Evolutionary conservation across 805 yeast species (phyloP), one percentile per base, ranked within the genome.

Genomic region (Lipomyces japonicus): DNA sequence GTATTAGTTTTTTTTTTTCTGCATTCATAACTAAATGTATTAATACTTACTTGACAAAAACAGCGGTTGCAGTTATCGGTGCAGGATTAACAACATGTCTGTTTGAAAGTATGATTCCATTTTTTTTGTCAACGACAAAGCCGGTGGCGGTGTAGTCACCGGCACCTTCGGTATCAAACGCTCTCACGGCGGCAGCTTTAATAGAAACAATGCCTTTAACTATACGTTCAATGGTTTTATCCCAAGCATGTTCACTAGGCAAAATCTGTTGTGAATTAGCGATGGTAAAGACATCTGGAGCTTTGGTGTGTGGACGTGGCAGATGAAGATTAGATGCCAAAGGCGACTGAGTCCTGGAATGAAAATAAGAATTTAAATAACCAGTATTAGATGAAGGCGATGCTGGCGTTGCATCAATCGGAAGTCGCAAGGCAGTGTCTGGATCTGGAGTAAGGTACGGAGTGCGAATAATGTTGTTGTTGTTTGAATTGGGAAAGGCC

Each of bases 81-180:
- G 58, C 55, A 7, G 57, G 56, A 34, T 36, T 47, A 16, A 54
- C 57, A 24, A 54, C 58, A 30, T 54, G 58, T 12, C 58, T 26
- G 46, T 54, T 54, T n/a, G 58, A 54, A 22, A 54, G 42, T 24
- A 54, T 40, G 28, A 54, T 54, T 2, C 58, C 58, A 10, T 52
- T 45, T 26, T 44, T 19, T 43, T 54, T 54, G 35, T 54, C 58
- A 28, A 54, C 57, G 24, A 54, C 57, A 35, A 54, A 54, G 14
- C 58, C 58, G 3, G 58, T 54, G 31, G 58, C 58, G 25, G 58
- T 54, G 42, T 54, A 54, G 40, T 51, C 50, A 24, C 58, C 58
- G 3, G 57, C 39, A 19, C 46, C 34, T 35, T 54, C 58, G 18
- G 58, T 50, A 25, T 54, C 58, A 30, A 54, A 54, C 7, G 57